phyloP scores from a whole-genome alignment of 768 basidiomycete genomes.

The Phallus indusiatus region DNA sequence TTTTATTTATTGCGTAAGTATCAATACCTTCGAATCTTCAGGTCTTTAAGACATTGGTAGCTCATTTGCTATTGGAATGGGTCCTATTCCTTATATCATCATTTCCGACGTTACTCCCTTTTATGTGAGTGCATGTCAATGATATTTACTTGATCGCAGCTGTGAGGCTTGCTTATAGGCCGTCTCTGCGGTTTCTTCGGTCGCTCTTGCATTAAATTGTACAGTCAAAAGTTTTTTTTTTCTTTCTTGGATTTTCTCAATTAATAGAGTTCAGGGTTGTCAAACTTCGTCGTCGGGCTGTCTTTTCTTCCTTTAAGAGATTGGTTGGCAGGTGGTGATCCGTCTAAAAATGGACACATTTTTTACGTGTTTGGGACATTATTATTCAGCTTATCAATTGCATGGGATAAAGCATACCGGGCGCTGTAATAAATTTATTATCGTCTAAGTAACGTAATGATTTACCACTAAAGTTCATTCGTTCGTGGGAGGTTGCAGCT shows the following conservation, averaged over 20 bases:
- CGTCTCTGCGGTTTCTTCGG: constrained; percentile 70
- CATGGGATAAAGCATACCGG: constrained; percentile 8
- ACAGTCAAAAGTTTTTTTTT: constrained; percentile 18
- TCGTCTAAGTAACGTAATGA: too few species aligned
- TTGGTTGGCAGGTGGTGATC: constrained; percentile 50
- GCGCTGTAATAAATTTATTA: background rate
- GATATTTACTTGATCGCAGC: background rate
- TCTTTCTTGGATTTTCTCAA: constrained; percentile 6
- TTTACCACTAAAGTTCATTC: too few species aligned
- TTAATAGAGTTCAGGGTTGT: constrained; percentile 46
- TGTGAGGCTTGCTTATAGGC: constrained; percentile 34
- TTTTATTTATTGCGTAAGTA: constrained; percentile 72
- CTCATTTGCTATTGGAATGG: constrained; percentile 84
- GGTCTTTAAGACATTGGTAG: constrained; percentile 26
- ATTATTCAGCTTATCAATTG: constrained; percentile 26
- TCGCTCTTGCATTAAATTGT: constrained; percentile 68
- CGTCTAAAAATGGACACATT: constrained; percentile 51
- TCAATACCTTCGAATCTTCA: background rate
- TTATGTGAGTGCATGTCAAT: constrained; percentile 40
- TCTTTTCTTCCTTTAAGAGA: constrained; percentile 80
- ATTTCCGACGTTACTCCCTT: constrained; percentile 82
- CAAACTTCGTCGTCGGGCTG: constrained; percentile 79
- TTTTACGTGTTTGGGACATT: constrained; percentile 76
- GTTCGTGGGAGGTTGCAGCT: too few species aligned
- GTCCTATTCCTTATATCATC: constrained; percentile 89